Base-by-base conservation (phyloP, 2,329 filamentous ascomycete species). In the Emergomyces orientalis region DNA sequence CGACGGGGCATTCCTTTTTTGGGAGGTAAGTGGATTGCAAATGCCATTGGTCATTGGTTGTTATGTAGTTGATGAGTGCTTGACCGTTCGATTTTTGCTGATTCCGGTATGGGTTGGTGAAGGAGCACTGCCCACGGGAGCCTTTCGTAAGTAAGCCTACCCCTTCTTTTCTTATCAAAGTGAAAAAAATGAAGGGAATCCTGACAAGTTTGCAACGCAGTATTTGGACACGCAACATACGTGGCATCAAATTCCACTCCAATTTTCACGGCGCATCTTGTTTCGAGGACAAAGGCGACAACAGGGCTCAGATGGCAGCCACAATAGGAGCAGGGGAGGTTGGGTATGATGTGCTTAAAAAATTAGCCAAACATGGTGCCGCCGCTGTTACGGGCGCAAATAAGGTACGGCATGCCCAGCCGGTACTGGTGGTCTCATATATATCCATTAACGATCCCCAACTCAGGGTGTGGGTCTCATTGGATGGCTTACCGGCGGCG, bases 401-500 rank as follows among this genome's bases (percentile, higher is more conserved):
- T 17, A 45, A n/a, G 17, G 43, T 45, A 45, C 19, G 43, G 19
- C 6, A 22, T n/a, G 19, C 19, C 19, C 43, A 9, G n/a, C 19
- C 43, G n/a, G 43, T 19, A n/a, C n/a, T n/a, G n/a, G 7, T 45
- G 9, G 7, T 2, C 43, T 7, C 43, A 45, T 45, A 9, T 17
- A 22, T 22, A 6, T 45, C 22, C 7, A 45, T 45, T 45, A 45
- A 45, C 43, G 19, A 45, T 45, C 19, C 19, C 1, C 43, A 22
- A 45, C 9, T 45, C 43, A 45, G 43, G 8, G 9, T 22, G 43
- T 45, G 7, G 3, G 43, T 6, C 43, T 45, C 6, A 22, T 45
- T 19, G 43, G 43, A 6, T 45, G 43, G 43, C 43, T 45, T 22
- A 45, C 43, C 43, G 43, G 43, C 27, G 83, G 81, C 52, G 83